Percentiles rank a stretch among this genome's conserved stretches.
phyloP scores from a whole-genome alignment of 352 stramenopile species.

The Phytophthora pini region DNA sequence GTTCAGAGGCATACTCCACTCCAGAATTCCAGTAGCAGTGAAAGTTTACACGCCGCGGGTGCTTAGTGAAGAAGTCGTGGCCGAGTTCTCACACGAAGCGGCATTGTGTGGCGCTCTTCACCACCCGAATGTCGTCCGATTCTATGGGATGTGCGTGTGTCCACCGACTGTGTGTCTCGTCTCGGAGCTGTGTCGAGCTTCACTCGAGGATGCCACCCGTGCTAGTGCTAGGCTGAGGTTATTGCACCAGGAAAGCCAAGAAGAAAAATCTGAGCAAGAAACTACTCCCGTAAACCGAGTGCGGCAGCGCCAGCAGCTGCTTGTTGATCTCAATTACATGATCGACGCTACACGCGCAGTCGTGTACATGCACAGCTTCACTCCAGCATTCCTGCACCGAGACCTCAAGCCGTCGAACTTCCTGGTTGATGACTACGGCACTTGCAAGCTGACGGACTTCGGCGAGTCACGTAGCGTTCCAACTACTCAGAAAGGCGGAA shows the following conservation, averaged over 20 bases:
- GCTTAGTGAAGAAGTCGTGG: constrained; percentile 67
- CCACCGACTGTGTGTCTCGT: constrained; percentile 79
- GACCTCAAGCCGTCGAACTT: constrained; percentile 81
- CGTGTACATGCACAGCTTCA: constrained; percentile 79
- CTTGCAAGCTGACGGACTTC: constrained; percentile 69
- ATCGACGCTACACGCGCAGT: constrained; percentile 68
- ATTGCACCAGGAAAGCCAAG: constrained; percentile 15
- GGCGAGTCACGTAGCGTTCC: constrained; percentile 59
- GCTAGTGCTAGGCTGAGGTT: constrained; percentile 32
- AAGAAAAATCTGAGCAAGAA: constrained; percentile 15
- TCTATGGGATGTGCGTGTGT: constrained; percentile 86
- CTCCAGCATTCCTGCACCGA: constrained; percentile 70
- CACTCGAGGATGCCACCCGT: constrained; percentile 48
- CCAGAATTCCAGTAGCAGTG: constrained; percentile 62
- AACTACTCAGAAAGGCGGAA: constrained; percentile 21
- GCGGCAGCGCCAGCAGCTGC: constrained; percentile 40
- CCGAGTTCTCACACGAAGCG: constrained; percentile 84
- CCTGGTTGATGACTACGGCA: constrained; percentile 53
- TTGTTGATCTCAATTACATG: constrained; percentile 72
- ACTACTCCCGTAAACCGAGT: constrained; percentile 10
- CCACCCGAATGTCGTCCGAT: constrained; percentile 85
- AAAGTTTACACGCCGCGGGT: constrained; percentile 79
- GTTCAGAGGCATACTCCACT: constrained; percentile 67
- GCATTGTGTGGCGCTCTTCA: constrained; percentile 72
- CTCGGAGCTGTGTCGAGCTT: constrained; percentile 59